Evolutionary conservation across 1,284 basidiomycete genomes (phyloP), one percentile per base, ranked within the genome.

Genomic region (Apiotrichum laibachii): DNA sequence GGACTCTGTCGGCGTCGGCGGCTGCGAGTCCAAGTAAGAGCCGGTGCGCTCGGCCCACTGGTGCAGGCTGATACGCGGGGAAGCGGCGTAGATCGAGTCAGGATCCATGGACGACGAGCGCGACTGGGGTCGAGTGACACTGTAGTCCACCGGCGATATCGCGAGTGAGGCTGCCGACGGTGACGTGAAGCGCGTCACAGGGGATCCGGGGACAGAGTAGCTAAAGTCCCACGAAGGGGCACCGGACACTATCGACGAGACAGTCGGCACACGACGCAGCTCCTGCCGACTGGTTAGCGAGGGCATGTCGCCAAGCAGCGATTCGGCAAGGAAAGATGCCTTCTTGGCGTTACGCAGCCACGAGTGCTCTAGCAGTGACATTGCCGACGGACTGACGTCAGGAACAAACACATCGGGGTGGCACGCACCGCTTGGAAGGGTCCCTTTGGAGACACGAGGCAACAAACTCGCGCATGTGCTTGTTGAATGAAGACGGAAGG

Each of bases 391-490:
- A 33, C 73, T 72, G 47, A 31, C 21, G 45, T 55, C 50, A 42
- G 55, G 22, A 16, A 34, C 31, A 11, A 15, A 16, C 10, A 16
- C 46, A 48, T 34, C 10, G 15, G 33, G 46, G 13, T 34, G n/a
- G 18, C 11, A 79, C 85, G 67, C 72, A 94, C 92, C 74, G 59
- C 71, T 89, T 86, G 21, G 74, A 79, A 0, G 96, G 89, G 46
- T 85, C 85, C 70, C 94, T 90, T 68, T 86, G 86, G 57, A 99
- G 80, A 73, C 92, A 96, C 31, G 82, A 79, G 7, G 86, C 82
- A 65, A 97, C 84, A 71, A 99, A 97, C 37, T 97, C 93, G 35
- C 89, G 84, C 83, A 98, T 86, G 55, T 88, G 85, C 66, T 86
- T 89, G 54, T 86, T 88, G 51, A 88, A 82, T 1, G 47, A 43